A percentile compares a stretch with the other conserved stretches of the same genome.
These are phyloP conservation scores for Bruguiera parviflora DNA, from an alignment of 345 rosid genomes.

Conservation along the genomic window DNA sequence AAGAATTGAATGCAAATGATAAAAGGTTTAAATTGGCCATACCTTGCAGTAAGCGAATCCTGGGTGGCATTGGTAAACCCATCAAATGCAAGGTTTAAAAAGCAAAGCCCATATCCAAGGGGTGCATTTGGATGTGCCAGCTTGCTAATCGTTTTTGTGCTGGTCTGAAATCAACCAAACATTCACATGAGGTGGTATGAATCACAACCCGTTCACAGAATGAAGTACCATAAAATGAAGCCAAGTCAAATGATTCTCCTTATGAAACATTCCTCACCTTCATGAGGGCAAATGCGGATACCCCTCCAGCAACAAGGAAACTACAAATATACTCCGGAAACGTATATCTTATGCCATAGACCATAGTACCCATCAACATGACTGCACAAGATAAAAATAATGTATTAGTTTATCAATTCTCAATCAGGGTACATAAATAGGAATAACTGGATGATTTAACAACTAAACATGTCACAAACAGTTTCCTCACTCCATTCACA, in stretches of 20 bases:
- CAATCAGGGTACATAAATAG: neutral
- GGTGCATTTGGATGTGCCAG: slow-evolving; percentile 96
- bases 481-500: too few species aligned
- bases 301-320: slow-evolving; percentile 95
- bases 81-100: slow-evolving; percentile 90
- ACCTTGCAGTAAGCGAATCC: slow-evolving; percentile 87
- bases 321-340: slow-evolving; percentile 78
- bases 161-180: slow-evolving; percentile 54
- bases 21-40: neutral
- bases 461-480: too few species aligned
- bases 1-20: neutral
- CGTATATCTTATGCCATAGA: slow-evolving; percentile 82
- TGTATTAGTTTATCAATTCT: slow-evolving; percentile 8
- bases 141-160: slow-evolving; percentile 91
- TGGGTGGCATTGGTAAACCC: slow-evolving; percentile 99
- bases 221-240: neutral
- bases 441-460: too few species aligned
- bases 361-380: slow-evolving; percentile 88
- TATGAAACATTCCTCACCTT: slow-evolving; percentile 45
- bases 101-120: slow-evolving; percentile 89
- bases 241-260: neutral
- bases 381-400: slow-evolving; percentile 44
- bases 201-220: neutral
- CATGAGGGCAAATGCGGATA: slow-evolving; percentile 71
- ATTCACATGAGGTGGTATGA: neutral